phyloP scores from a whole-genome alignment of 1,284 basidiomycete species.

The Tilletiopsis washingtonensis region DNA sequence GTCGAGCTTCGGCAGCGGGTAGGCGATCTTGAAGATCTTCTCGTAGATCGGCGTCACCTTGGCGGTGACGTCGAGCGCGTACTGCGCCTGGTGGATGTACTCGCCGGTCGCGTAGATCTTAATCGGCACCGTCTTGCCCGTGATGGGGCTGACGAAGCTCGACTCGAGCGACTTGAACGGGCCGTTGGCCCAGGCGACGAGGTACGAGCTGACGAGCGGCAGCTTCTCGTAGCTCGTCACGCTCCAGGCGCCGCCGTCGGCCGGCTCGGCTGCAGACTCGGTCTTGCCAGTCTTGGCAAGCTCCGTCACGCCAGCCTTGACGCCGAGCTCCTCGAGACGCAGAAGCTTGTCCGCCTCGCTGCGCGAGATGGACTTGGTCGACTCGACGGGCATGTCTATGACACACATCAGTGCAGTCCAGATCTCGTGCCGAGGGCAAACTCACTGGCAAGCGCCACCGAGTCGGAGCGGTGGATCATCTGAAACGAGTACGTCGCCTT shows the following conservation, averaged over 20 bases:
- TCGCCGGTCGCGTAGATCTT: conserved; percentile 78
- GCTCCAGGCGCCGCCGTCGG: conserved; percentile 42
- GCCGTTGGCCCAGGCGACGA: conserved; percentile 85
- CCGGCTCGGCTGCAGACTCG: conserved; percentile 14
- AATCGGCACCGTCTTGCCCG: conserved; percentile 71
- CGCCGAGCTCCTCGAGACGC: conserved; percentile 59
- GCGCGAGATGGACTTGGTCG: conserved; percentile 20
- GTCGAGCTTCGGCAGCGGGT: conserved; percentile 71
- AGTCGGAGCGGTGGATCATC: conserved; percentile 71
- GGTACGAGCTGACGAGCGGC: conserved; percentile 72
- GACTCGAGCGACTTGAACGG: conserved; percentile 66
- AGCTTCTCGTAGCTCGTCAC: conserved; percentile 44
- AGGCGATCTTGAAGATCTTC: conserved; percentile 75
- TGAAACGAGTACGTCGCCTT: conserved; percentile 79
- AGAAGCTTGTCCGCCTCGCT: conserved; percentile 35
- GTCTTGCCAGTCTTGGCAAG: conserved; percentile 52
- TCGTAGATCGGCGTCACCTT: conserved; percentile 87
- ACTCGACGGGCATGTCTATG: conserved; percentile 58
- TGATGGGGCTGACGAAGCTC: conserved; percentile 71
- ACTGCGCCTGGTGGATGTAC: conserved; percentile 66
- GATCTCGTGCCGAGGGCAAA: neutral
- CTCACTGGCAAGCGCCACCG: conserved; percentile 57
- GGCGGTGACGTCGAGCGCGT: conserved; percentile 78
- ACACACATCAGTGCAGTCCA: neutral
- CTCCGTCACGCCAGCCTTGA: conserved; percentile 42